phyloP scores from a whole-genome alignment of 2,329 filamentous ascomycete species.

The Tolypocladium inflatum region DNA sequence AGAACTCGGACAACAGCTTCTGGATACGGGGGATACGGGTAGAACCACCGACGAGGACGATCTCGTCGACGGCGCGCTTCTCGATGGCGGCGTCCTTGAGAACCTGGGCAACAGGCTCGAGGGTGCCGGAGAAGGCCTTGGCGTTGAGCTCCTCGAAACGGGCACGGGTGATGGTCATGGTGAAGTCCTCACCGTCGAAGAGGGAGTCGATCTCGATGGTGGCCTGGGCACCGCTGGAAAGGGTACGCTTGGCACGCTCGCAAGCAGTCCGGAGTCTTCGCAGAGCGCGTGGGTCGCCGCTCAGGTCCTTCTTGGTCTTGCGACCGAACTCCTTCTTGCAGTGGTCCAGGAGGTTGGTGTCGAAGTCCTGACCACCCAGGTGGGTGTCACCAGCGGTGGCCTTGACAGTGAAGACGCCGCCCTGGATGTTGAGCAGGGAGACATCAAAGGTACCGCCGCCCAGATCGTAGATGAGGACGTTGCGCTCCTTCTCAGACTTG shows the following conservation, averaged over 20 bases:
- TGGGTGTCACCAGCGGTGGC: constrained; percentile 97
- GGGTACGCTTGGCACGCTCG: constrained; percentile 98
- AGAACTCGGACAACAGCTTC: constrained; percentile 98
- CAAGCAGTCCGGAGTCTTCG: constrained; percentile 95
- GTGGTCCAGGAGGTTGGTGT: constrained; percentile 89
- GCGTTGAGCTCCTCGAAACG: constrained; percentile 98
- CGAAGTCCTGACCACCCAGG: constrained; percentile 92
- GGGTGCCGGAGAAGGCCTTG: constrained; percentile 86
- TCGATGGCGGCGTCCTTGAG: constrained; percentile 84
- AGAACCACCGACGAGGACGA: constrained; percentile 96
- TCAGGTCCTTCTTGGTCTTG: constrained; percentile 69
- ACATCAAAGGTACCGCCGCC: constrained; percentile 99
- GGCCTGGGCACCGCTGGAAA: constrained; percentile 94
- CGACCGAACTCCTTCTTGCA: constrained; percentile 91
- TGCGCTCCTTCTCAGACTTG: constrained; percentile 96
- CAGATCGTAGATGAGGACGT: constrained; percentile 99
- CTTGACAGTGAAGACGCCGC: constrained; percentile 98
- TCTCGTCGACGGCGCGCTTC: constrained; percentile 92
- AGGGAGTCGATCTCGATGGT: constrained; percentile 98
- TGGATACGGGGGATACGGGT: constrained; percentile 98
- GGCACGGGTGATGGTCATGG: constrained; percentile 93
- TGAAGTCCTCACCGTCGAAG: constrained; percentile 97
- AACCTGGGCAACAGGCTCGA: constrained; percentile 93
- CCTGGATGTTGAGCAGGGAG: constrained; percentile 95
- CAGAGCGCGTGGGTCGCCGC: constrained; percentile 79